Evolutionary conservation across 1,284 basidiomycete genomes (phyloP), one percentile per base, ranked within the genome.

Genomic region (Cryptococcus hybrid): DNA sequence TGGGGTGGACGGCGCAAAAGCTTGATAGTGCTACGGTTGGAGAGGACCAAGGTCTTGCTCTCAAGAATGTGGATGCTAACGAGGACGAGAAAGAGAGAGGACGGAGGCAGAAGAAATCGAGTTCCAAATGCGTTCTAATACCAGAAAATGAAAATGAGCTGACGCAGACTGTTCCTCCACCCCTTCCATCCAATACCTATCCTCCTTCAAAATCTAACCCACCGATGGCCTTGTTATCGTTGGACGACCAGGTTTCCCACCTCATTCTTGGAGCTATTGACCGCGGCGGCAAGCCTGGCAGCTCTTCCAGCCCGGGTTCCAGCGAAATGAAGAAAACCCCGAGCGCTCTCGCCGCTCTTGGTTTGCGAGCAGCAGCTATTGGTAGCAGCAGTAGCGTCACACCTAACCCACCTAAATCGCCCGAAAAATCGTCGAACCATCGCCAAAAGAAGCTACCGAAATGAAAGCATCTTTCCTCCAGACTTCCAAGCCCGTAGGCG

Each of bases 291-390:
- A 37, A 42, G 42, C 37, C 52, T 42, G 34, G 44, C 56, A 24
- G 60, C 52, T 43, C 52, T 58, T 7, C 51, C 13, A 55, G 43
- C 44, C 50, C 54, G 37, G 42, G 49, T 9, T 55, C 59, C 45
- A 51, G 24, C 44, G 52, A 52, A 40, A 52, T 51, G 47, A 65
- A 63, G 49, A 55, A 58, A 7, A 65, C 69, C 1, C 55, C 62
- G 8, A 67, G 68, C 5, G 71, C 74, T 12, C 58, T 76, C 8
- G 74, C 73, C 0, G 69, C 70, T 0, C 61, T 76, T 5, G 74
- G 73, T 9, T 51, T 71, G 8, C 64, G 67, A 38, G 69, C 70
- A 0, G 68, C 69, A 5, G 59, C 62, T 1, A 49, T 68, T 2
- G 73, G 59, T 56, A n/a, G 64, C 62, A 8, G 53, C 40, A 15